These are phyloP conservation scores for Beta vulgaris DNA, from an alignment of 148 eudicot species.

Conservation along the genomic window DNA sequence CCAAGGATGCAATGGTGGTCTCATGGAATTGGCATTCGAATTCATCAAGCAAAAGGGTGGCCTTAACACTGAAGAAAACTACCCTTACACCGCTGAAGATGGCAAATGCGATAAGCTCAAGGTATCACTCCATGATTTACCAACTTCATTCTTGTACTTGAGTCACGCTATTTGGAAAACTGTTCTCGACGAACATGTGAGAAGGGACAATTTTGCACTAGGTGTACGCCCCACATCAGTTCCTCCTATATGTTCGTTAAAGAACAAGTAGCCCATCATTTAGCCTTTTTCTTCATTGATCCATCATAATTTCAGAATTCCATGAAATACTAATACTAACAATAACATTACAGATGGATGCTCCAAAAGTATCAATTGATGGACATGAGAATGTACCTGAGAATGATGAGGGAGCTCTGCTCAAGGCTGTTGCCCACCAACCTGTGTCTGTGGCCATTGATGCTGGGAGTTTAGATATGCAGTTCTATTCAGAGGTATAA, in stretches of 20 bases:
- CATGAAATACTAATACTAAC: not conserved
- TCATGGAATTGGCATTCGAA: conserved; percentile 80
- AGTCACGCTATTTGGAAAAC: too few relatives aligned
- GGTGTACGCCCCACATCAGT: too few relatives aligned
- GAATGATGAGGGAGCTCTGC: conserved; percentile 63
- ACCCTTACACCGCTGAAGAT: conserved; percentile 69
- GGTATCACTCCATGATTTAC: conserved; percentile 31
- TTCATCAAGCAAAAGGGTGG: conserved; percentile 74
- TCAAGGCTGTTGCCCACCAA: conserved; percentile 80
- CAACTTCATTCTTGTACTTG: not conserved
- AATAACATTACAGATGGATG: conserved; percentile 34
- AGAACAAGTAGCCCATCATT: too few relatives aligned
- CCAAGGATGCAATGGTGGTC: conserved; percentile 85
- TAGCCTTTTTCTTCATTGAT: too few relatives aligned
- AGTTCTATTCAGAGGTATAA: conserved; percentile 86
- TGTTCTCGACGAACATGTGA: too few relatives aligned
- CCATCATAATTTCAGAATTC: not conserved
- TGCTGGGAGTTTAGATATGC: conserved; percentile 70
- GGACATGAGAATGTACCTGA: conserved; percentile 76
- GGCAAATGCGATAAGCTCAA: conserved; percentile 54
- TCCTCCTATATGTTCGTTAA: too few relatives aligned
- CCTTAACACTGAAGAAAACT: conserved; percentile 53
- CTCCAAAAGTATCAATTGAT: conserved; percentile 67
- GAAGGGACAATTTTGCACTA: too few relatives aligned
- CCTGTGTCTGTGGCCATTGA: conserved; percentile 84